Base-by-base conservation (phyloP, 176 grass and related monocot species). In the Bothriochloa decipiens region DNA sequence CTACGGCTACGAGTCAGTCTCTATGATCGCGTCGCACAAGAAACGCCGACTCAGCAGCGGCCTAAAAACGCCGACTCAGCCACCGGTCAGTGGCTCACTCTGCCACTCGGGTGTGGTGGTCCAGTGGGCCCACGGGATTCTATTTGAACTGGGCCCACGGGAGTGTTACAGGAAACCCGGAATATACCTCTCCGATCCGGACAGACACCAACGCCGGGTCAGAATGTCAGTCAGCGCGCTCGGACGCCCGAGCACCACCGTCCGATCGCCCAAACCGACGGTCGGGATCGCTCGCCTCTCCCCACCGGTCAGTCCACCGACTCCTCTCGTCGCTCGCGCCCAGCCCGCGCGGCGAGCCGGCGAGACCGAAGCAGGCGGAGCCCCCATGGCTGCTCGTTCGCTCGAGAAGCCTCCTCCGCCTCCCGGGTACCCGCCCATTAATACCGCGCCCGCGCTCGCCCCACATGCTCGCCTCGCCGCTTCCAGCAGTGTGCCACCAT, bases 321-420 rank as follows among this genome's bases (percentile, higher is more conserved):
- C 43, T 1, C 68, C 1, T 11, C 15, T 50, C 15, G 47, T 17
- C 47, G 46, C 14, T 47, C 45, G 46, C 46, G 46, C 46, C 3
- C 14, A 20, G 43, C 4, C 46, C 29, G 46, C 13, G 73, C 33
- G 14, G 36, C 53, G 52, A 57, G 52, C 18, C 49, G 49, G 5
- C 16, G 15, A 52, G 18, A 22, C 52, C 52, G 53, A 10, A 49
- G 27, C 50, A 53, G 50, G 50, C 50, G 50, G 50, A 16, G 6
- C 50, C 47, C 15, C 47, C 15, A 17, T 16, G 41, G 42, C 5
- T 8, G 78, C 65, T 29, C 16, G 20, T 6, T 63, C 8, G 74
- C 47, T 68, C 72, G 50, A 25, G 82, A 84, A 84, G 82, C 74
- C 74, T 78, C 60, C 60, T 62, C 46, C 33, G n/a, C 49, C 14